Base-by-base conservation (phyloP, 495 filamentous ascomycete species). In the Aspergillus sclerotioniger region DNA sequence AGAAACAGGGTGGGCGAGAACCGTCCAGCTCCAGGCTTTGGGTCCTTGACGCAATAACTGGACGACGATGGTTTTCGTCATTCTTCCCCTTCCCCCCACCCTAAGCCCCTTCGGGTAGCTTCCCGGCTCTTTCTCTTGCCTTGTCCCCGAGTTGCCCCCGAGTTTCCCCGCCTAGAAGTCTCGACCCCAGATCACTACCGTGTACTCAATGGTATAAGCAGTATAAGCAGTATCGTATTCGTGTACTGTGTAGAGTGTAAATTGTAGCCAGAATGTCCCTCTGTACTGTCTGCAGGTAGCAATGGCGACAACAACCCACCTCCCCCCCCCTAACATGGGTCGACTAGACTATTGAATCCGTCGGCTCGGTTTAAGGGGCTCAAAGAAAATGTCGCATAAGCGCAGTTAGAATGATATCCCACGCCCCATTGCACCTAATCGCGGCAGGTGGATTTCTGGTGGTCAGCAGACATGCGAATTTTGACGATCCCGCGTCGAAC, bases 401-500 rank as follows among this genome's bases (percentile, higher is more conserved):
- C 46, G 46, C 46, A 29, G 9, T 16, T 43, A 51, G 43, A 46
- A 13, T 41, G 10, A 41, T 41, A 13, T 41, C 37, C 13, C 37
- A n/a, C 37, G 37, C 3, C 10, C 37, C 37, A n/a, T 13, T 41
- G 8, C 12, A 15, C 37, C 37, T 41, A 41, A 37, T 16, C 43
- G 39, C 39, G 46, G 19, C 28, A 33, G 48, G 39, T 46, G 53
- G 52, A 44, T 41, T 54, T 15, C n/a, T 25, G 19, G 1, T 20
- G 62, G 62, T 64, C 62, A 64, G 51, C 62, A 59, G 62, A 64
- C 62, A 35, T 51, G 62, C 57, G 35, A 50, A 60, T 46, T 58
- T 54, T 46, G 52, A 52, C 8, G 9, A 28, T 28, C 17, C 25
- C 21, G 47, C 58, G 39, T 29, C 29, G 31, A 46, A 54, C 57